Conservation (phyloP, 106 monocot species). For the Dendrobium officinale region DNA sequence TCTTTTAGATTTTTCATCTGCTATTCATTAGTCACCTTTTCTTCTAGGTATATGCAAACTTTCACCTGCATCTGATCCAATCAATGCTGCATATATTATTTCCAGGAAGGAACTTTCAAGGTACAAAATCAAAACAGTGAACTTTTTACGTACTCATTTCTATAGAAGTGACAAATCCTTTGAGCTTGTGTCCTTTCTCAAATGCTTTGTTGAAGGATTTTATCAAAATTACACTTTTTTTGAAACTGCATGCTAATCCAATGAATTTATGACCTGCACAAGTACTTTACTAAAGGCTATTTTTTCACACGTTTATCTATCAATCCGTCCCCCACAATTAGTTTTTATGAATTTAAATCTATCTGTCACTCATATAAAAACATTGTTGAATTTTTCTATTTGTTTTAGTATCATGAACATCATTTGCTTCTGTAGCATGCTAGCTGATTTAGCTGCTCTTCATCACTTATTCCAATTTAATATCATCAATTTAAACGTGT, state of each 20-base stretch:
- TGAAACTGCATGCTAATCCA: not conserved
- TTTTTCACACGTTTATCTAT: not conserved
- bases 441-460: not conserved
- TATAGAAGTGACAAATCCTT: too few species aligned
- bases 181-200: not conserved
- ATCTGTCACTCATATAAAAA: not conserved
- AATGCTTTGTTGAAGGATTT: not conserved
- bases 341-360: not conserved
- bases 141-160: too few species aligned
- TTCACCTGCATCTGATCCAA: slow-evolving; percentile 39
- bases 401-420: not conserved
- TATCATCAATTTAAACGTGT: not conserved
- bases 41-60: slow-evolving; percentile 55
- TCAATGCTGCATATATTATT: slow-evolving; percentile 81
- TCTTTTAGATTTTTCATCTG: not conserved
- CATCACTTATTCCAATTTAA: too few species aligned
- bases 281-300: too few species aligned
- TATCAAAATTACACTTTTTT: not conserved
- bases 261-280: not conserved
- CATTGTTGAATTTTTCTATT: not conserved
- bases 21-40: not conserved
- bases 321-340: not conserved
- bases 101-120: slow-evolving; percentile 89
- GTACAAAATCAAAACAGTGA: slow-evolving; percentile 15
- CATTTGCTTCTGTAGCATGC: not conserved